Conservation (phyloP, 805 yeast genomes). For the Cyberlindnera sargentensis region DNA sequence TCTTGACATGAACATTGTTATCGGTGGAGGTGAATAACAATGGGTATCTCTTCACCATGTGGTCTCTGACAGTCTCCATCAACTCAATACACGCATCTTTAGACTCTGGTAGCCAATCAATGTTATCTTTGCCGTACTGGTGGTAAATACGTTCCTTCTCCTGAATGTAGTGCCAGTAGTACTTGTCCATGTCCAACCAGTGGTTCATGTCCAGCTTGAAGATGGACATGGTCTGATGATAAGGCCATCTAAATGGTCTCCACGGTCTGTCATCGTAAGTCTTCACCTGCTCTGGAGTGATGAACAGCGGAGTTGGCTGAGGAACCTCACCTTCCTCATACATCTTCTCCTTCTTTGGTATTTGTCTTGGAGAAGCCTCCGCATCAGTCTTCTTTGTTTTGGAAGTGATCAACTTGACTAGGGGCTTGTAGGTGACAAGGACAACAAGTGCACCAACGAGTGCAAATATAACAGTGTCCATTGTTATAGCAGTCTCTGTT, state of each 20-base stretch:
- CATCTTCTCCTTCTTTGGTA: slow-evolving; percentile 7
- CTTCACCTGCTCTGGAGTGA: slow-evolving; percentile 61
- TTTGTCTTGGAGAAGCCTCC: not conserved
- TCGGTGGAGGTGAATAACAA: slow-evolving; percentile 45
- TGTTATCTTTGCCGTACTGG: slow-evolving; percentile 51
- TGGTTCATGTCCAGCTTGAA: slow-evolving; percentile 65
- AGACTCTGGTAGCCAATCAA: slow-evolving; percentile 61
- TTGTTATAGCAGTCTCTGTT: slow-evolving; percentile 1
- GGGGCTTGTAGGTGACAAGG: slow-evolving; percentile 8
- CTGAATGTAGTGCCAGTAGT: slow-evolving; percentile 56
- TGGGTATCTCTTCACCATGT: slow-evolving; percentile 58
- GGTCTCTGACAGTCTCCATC: slow-evolving; percentile 55
- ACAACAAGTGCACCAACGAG: slow-evolving; percentile 6
- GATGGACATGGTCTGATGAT: slow-evolving; percentile 73
- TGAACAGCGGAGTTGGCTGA: slow-evolving; percentile 48
- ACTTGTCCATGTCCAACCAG: slow-evolving; percentile 78
- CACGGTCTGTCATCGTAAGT: slow-evolving; percentile 70
- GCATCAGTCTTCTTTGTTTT: not conserved
- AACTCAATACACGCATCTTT: slow-evolving; percentile 55
- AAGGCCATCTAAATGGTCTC: slow-evolving; percentile 78
- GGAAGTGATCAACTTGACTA: slow-evolving; percentile 4
- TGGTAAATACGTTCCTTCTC: slow-evolving; percentile 55
- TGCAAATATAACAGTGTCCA: slow-evolving; percentile 7
- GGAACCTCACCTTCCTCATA: slow-evolving; percentile 13
- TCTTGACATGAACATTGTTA: slow-evolving; percentile 45